Base-by-base conservation (phyloP, 1,284 basidiomycete species). In the Pterulicium gracile region DNA sequence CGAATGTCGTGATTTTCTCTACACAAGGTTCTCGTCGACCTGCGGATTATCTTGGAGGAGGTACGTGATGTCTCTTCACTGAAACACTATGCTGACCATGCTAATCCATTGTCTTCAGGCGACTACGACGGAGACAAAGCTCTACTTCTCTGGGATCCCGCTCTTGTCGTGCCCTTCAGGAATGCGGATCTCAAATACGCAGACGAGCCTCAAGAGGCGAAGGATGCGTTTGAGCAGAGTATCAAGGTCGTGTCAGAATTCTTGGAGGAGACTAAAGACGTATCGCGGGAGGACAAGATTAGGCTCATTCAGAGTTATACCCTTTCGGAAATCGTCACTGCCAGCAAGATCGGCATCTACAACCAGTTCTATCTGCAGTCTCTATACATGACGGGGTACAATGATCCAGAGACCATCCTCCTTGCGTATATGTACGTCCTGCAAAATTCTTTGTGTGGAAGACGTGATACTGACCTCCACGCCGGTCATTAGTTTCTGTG, bases 341-440 rank as follows among this genome's bases (percentile, higher is more conserved):
- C 32, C 48, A 73, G 0, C 79, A 82, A 52, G 51, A 57, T 79
- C 1, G 78, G 79, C 1, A 67, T 58, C 42, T 82, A 80, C 54
- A 78, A 75, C 1, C 69, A 59, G 2, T 72, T 72, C 59, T 79
- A 81, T 57, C 70, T 79, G 41, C 66, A 67, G 40, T 63, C 74
- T 1, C 66, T 69, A 1, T 81, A 79, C 49, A 56, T 52, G 1
- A 49, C 64, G 1, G 80, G 80, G 0, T 80, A 81, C 50, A 34
- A 24, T 0, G 62, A 77, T 52, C 51, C 54, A 0, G 61, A 70
- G 12, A 78, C 79, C 0, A 66, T 73, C 5, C 64, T 68, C 2
- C 62, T 82, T 2, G 79, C 76, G 0, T 75, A 79, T 51, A 77
- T 79, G 79, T 81, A 50, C 52, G 74, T 64, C 3, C n/a, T 15